A percentile compares a stretch with the other conserved stretches of the same genome.
Evolutionary conservation across 2,329 filamentous ascomycete species (phyloP).

Genomic region (Septoria petroselini): DNA sequence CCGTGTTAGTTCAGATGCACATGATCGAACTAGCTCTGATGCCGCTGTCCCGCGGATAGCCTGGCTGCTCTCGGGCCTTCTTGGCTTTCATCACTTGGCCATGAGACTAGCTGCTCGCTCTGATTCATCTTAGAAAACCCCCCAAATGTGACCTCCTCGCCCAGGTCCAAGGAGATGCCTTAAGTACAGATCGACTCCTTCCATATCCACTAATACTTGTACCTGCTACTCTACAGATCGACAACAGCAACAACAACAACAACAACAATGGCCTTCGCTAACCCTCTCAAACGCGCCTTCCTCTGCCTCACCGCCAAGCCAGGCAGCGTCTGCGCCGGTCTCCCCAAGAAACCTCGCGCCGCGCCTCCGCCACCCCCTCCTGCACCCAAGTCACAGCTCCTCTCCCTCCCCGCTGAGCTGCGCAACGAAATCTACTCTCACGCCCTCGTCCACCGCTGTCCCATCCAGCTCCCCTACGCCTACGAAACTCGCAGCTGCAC

Average conservation of each 20-base stretch:
- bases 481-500: constrained; percentile 18
- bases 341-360: constrained; percentile 10
- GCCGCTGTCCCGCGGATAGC: neutral
- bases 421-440: constrained; percentile 20
- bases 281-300: constrained; percentile 9
- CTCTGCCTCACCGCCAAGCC: constrained; percentile 12
- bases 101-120: too few species aligned
- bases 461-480: constrained; percentile 24
- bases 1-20: too few species aligned
- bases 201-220: too few species aligned
- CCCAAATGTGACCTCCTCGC: too few species aligned
- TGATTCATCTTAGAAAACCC: too few species aligned
- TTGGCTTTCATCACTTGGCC: neutral
- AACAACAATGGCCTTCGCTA: constrained; percentile 1
- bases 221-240: too few species aligned
- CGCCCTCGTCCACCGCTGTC: constrained; percentile 9
- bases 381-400: constrained; percentile 10
- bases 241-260: too few species aligned
- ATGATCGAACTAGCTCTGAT: too few species aligned
- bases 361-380: constrained; percentile 2
- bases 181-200: too few species aligned
- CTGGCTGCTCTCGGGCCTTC: neutral
- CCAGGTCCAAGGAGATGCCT: too few species aligned
- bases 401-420: constrained; percentile 18
- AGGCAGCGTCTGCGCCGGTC: constrained; percentile 14